Conservation (phyloP, 2,329 filamentous ascomycete species). For the Clonostachys byssicola region DNA sequence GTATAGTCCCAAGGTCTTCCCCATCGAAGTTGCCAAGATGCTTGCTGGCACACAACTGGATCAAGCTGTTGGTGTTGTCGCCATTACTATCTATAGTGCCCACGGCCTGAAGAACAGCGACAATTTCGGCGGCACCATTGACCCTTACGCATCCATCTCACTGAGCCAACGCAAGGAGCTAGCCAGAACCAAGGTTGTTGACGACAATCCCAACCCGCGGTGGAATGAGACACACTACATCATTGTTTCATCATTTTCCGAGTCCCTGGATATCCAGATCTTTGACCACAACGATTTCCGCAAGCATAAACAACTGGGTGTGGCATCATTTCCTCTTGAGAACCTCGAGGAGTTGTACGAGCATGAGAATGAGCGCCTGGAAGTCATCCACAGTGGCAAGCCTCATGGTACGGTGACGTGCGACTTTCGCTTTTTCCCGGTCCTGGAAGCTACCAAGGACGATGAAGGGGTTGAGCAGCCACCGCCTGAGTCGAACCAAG, state of each 20-base stretch:
- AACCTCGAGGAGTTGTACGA: slow-evolving; percentile 72
- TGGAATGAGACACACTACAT: slow-evolving; percentile 98
- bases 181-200: slow-evolving; percentile 82
- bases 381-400: slow-evolving; percentile 81
- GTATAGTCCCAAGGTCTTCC: slow-evolving; percentile 97
- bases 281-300: slow-evolving; percentile 95
- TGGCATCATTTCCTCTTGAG: slow-evolving; percentile 81
- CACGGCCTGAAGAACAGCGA: slow-evolving; percentile 92
- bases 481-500: slow-evolving; percentile 84
- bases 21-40: slow-evolving; percentile 98
- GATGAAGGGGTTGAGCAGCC: slow-evolving; percentile 76
- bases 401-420: slow-evolving; percentile 73
- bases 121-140: slow-evolving; percentile 85
- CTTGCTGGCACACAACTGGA: slow-evolving; percentile 90
- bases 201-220: slow-evolving; percentile 78
- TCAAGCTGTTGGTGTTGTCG: slow-evolving; percentile 90
- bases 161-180: slow-evolving; percentile 80
- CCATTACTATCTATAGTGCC: slow-evolving; percentile 85
- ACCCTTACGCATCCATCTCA: slow-evolving; percentile 83
- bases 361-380: slow-evolving; percentile 80
- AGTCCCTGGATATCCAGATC: slow-evolving; percentile 77
- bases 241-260: slow-evolving; percentile 86
- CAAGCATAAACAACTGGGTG: slow-evolving; percentile 93
- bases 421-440: slow-evolving; percentile 93
- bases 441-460: slow-evolving; percentile 68